These are phyloP conservation scores for Ustulina deusta DNA, from an alignment of 2,329 filamentous ascomycete species.

Conservation along the genomic window DNA sequence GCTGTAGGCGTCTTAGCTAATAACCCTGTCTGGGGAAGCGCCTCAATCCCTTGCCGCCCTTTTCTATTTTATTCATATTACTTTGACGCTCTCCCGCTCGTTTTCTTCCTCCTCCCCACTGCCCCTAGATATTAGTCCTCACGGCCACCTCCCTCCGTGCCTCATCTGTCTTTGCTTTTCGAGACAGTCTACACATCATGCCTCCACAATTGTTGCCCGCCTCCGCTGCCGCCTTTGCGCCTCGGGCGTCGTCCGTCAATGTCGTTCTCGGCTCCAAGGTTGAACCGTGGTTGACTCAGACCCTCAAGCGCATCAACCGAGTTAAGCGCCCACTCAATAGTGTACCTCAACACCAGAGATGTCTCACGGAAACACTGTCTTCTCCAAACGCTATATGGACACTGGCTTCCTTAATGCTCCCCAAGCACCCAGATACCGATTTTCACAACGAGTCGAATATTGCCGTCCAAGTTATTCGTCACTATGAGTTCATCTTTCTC, in stretches of 20 bases:
- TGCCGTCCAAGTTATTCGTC: slow-evolving; percentile 87
- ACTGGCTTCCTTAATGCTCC: slow-evolving; percentile 89
- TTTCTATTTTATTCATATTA: slow-evolving; percentile 59
- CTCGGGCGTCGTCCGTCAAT: slow-evolving; percentile 88
- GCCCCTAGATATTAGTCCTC: slow-evolving; percentile 51
- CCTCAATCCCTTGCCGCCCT: slow-evolving; percentile 62
- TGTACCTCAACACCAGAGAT: slow-evolving; percentile 93
- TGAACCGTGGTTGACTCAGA: slow-evolving; percentile 96
- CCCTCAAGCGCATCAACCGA: slow-evolving; percentile 94
- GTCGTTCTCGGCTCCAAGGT: slow-evolving; percentile 93
- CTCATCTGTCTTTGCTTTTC: slow-evolving; percentile 33
- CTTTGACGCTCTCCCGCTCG: slow-evolving; percentile 49
- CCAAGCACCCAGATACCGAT: slow-evolving; percentile 88
- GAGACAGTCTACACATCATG: slow-evolving; percentile 68
- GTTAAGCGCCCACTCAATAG: slow-evolving; percentile 98
- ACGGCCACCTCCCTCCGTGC: slow-evolving; percentile 41
- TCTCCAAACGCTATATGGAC: slow-evolving; percentile 94
- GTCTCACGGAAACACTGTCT: slow-evolving; percentile 93
- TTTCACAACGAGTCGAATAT: slow-evolving; percentile 85
- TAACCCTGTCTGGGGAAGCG: slow-evolving; percentile 66
- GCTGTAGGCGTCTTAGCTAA: slow-evolving; percentile 72
- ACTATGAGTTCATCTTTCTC: slow-evolving; percentile 91
- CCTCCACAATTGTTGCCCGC: slow-evolving; percentile 93
- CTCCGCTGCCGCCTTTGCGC: slow-evolving; percentile 95
- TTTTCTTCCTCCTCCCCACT: slow-evolving; percentile 42